A percentile compares a stretch with the other conserved stretches of the same genome.
These are phyloP conservation scores for Leccinum imitatum DNA, from an alignment of 768 basidiomycete genomes.

Conservation along the genomic window DNA sequence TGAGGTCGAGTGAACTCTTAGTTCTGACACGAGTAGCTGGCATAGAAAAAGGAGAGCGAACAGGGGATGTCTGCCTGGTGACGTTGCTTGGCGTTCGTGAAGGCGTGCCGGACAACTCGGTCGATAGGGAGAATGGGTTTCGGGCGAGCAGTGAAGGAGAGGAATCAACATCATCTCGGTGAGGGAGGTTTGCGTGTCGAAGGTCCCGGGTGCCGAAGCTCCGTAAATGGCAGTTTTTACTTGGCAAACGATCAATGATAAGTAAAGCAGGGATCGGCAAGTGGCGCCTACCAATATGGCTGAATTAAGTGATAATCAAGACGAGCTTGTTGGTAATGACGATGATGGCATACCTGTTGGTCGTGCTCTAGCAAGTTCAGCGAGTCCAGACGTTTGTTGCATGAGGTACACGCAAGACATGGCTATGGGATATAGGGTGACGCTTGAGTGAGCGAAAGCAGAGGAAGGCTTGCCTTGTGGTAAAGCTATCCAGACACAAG, in stretches of 20 bases:
- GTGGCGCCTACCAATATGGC: slow-evolving; percentile 43
- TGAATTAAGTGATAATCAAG: slow-evolving; percentile 15
- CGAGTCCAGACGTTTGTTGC: slow-evolving; percentile 79
- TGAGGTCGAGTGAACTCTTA: slow-evolving; percentile 28
- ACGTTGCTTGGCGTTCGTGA: slow-evolving; percentile 19
- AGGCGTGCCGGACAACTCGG: slow-evolving; percentile 12
- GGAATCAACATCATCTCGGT: slow-evolving; percentile 39
- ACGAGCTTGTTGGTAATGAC: background rate
- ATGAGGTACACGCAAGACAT: slow-evolving; percentile 78
- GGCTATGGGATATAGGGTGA: slow-evolving; percentile 41
- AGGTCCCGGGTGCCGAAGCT: slow-evolving; percentile 76
- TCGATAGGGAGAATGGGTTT: slow-evolving; percentile 17
- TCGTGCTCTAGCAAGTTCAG: slow-evolving; percentile 81
- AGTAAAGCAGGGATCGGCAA: background rate
- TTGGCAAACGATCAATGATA: slow-evolving; percentile 29
- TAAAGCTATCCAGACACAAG: slow-evolving; percentile 51
- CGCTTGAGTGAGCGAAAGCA: slow-evolving; percentile 6
- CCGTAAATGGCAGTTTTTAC: slow-evolving; percentile 81
- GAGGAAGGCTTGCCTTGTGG: slow-evolving; percentile 55
- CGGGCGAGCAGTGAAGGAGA: slow-evolving; percentile 35
- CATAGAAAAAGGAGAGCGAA: slow-evolving; percentile 35
- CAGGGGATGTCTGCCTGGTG: slow-evolving; percentile 27
- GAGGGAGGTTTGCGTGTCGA: slow-evolving; percentile 67
- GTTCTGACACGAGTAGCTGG: slow-evolving; percentile 24
- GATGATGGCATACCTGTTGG: slow-evolving; percentile 54